Evolutionary conservation across 2,329 filamentous ascomycete species (phyloP), one percentile per base, ranked within the genome.

Genomic region (Venturia asperata): DNA sequence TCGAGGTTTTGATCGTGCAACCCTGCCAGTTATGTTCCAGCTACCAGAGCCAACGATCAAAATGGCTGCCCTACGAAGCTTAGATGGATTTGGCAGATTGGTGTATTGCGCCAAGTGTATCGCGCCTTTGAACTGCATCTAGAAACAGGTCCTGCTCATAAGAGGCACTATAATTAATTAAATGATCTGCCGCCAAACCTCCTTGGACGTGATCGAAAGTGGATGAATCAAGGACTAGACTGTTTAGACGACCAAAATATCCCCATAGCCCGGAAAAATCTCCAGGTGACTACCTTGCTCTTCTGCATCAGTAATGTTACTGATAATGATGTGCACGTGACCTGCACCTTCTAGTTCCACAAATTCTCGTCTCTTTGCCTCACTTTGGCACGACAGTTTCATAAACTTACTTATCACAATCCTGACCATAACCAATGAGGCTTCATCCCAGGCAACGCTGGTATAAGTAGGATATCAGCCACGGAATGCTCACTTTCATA

Each of bases 141-240:
- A 58, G 19, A 21, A 37, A 13, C 3, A 58, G 17, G 52, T 39
- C 4, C 30, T 37, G 15, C 19, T 58, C 27, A 34, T 58, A n/a
- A 58, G 15, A 37, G 11, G 30, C 52, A 58, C 52, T 58, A 34
- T 58, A 58, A 37, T 58, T 58, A 15, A 58, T 58, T 58, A 58
- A 58, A 37, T 58, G 52, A 58, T 58, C 52, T 7, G 17, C 52
- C 30, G 1, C n/a, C 39, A 37, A 17, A 24, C 1, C 37, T 11
- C 30, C 30, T 2, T 15, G 21, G 13, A 11, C 21, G 5, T 52
- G 45, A 10, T 10, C 47, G 11, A 27, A 21, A 52, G 5, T 21
- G 11, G 11, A 27, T 9, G 5, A 27, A 21, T 4, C 47, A 52
- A 21, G 47, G 47, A 27, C 9, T 13, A 52, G 11, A 21, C 47